Percentiles rank a stretch among this genome's conserved stretches.
Conservation (phyloP, 352 stramenopile species). For the Globisporangium camurandrum region DNA sequence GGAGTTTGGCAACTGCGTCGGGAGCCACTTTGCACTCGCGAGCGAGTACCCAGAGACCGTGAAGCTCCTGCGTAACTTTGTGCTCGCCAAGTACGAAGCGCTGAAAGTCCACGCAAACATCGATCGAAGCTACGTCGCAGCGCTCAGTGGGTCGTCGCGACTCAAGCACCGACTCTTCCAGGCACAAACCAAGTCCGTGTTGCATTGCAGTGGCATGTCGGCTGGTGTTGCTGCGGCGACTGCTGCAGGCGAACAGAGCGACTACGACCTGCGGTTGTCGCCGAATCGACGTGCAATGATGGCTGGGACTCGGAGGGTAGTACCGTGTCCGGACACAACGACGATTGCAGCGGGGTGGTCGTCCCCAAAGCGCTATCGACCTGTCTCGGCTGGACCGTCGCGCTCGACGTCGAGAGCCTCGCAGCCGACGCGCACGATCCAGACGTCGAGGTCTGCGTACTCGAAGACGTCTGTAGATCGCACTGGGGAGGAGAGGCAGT, state of each 20-base stretch:
- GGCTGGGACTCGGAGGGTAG: slow-evolving; percentile 2
- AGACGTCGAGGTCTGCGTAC: slow-evolving; percentile 50
- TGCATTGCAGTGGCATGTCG: slow-evolving; percentile 7
- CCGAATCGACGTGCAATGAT: slow-evolving; percentile 10
- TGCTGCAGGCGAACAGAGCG: slow-evolving; percentile 4
- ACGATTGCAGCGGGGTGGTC: slow-evolving; percentile 31
- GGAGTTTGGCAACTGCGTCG: slow-evolving; percentile 76
- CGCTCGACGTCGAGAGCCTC: slow-evolving; percentile 25
- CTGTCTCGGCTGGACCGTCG: slow-evolving; percentile 51
- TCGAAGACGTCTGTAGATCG: slow-evolving; percentile 15
- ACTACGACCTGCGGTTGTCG: background rate
- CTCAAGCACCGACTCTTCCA: slow-evolving; percentile 37
- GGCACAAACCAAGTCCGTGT: slow-evolving; percentile 37
- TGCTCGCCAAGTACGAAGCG: slow-evolving; percentile 46
- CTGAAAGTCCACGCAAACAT: slow-evolving; percentile 64
- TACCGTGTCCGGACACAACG: background rate
- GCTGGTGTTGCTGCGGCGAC: background rate
- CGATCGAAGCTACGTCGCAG: slow-evolving; percentile 63
- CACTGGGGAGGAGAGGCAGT: no score
- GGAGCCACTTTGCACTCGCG: slow-evolving; percentile 51
- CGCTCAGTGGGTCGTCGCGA: slow-evolving; percentile 47
- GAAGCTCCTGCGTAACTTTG: slow-evolving; percentile 47
- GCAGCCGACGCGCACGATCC: slow-evolving; percentile 26
- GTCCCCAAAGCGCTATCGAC: slow-evolving; percentile 56
- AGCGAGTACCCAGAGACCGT: slow-evolving; percentile 47